A percentile compares a stretch with the other conserved stretches of the same genome.
Conservation (phyloP, 192 early-diverging fungal species). For the Backusella parvicylindrica region DNA sequence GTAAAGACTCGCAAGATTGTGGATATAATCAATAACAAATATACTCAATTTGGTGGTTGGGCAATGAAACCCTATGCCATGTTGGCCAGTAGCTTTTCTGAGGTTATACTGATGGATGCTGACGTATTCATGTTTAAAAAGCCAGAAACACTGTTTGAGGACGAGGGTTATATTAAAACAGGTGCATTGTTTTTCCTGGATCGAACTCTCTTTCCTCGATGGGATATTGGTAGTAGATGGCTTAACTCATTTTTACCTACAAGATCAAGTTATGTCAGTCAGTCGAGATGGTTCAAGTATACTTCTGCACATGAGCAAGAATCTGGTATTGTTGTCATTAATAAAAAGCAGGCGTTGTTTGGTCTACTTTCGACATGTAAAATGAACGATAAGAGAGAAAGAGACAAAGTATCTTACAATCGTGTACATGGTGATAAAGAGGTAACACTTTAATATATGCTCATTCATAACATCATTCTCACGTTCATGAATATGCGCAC, state of each 20-base stretch:
- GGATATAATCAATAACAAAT: slow-evolving; percentile 36
- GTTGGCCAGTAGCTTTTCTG: slow-evolving; percentile 54
- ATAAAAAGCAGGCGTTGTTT: slow-evolving; percentile 48
- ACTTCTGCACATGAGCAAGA: slow-evolving; percentile 56
- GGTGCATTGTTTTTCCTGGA: slow-evolving; percentile 63
- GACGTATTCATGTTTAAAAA: slow-evolving; percentile 64
- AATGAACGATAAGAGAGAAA: slow-evolving; percentile 49
- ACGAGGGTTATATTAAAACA: slow-evolving; percentile 42
- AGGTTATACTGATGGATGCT: slow-evolving; percentile 67
- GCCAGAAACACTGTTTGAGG: slow-evolving; percentile 50
- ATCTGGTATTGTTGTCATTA: slow-evolving; percentile 54
- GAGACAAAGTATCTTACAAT: slow-evolving; percentile 46
- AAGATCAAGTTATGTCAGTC: slow-evolving; percentile 34
- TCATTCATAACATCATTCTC: background rate
- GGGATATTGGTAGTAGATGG: slow-evolving; percentile 38
- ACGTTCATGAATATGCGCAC: background rate
- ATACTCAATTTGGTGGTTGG: slow-evolving; percentile 54
- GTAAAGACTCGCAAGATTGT: slow-evolving; percentile 25
- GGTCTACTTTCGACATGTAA: slow-evolving; percentile 53
- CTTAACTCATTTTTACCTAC: slow-evolving; percentile 48
- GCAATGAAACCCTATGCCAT: slow-evolving; percentile 67
- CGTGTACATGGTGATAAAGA: slow-evolving; percentile 66
- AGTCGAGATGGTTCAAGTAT: slow-evolving; percentile 38
- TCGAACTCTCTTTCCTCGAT: slow-evolving; percentile 47
- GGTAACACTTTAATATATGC: slow-evolving; percentile 3